Base-by-base conservation (phyloP, 305 asterid genomes). In the Fraxinus latifolia region DNA sequence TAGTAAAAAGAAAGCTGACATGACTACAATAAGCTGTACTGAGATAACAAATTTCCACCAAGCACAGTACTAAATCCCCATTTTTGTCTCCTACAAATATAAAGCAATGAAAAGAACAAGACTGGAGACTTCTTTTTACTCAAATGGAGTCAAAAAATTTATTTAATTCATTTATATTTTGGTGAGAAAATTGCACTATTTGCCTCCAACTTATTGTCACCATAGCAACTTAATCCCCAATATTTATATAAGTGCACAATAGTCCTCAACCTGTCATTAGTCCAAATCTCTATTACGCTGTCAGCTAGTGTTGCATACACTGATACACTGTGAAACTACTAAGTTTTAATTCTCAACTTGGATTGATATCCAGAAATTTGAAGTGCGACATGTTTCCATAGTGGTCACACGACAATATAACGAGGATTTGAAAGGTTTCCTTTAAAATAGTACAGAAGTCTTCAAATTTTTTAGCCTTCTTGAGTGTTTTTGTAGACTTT, bases 61-160 rank as follows among this genome's bases (percentile, higher is more conserved):
- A 82, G 37, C 77, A 76, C 65, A 84, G 86, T 85, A 80, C 50
- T 42, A 42, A 42, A 37, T 37, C 47, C 47, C 47, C 47, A 37
- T 37, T 37, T 76, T 62, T 72, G 77, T 58, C 44, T 87, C 79
- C 88, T 88, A 62, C 68, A 74, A 79, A 79, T 78, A 81, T 88
- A 82, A 81, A 84, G 80, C 87, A 83, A 83, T 75, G 79, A 84
- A 85, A 80, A 84, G 68, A 25, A 17, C 55, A 83, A 62, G 86
- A 81, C 85, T 88, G 86, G 89, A 86, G 86, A 86, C 87, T 91
- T 91, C 87, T 85, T 82, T 79, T 74, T 86, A 82, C 84, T 77
- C 86, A 76, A 80, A 86, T 39, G 74, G n/a, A 85, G 89, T 85
- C 86, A 36, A 36, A 3, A 32, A 87, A 83, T 86, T 77, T 67